A percentile compares a stretch with the other conserved stretches of the same genome.
Conservation (phyloP, 140 eudicot species). For the Ambrosia hybrid region DNA sequence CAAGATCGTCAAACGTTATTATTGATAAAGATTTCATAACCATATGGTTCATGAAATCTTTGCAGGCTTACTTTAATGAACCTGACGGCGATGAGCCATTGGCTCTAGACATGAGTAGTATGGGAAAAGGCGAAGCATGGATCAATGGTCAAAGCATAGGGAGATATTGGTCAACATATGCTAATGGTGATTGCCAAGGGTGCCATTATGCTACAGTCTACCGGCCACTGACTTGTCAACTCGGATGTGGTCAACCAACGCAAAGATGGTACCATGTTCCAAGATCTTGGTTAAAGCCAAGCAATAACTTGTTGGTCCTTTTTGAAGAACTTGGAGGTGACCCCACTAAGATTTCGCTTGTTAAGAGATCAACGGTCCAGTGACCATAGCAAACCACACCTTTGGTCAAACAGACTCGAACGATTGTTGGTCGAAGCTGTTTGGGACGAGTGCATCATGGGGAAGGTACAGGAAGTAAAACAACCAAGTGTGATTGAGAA, state of each 20-base stretch:
- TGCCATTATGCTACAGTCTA: slow-evolving; percentile 57
- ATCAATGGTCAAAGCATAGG: slow-evolving; percentile 72
- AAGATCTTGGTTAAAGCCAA: slow-evolving; percentile 83
- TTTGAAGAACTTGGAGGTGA: slow-evolving; percentile 96
- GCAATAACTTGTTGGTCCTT: slow-evolving; percentile 62
- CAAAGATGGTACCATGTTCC: slow-evolving; percentile 93
- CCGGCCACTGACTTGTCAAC: slow-evolving; percentile 56
- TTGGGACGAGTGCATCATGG: background rate
- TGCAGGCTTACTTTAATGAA: slow-evolving; percentile 58
- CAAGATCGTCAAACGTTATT: background rate
- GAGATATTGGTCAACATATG: slow-evolving; percentile 62
- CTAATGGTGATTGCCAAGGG: slow-evolving; percentile 48
- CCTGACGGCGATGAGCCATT: slow-evolving; percentile 66
- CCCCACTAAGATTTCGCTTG: slow-evolving; percentile 65
- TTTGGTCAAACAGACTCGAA: slow-evolving; percentile 64
- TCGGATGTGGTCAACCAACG: slow-evolving; percentile 68
- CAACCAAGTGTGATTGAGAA: slow-evolving; percentile 10
- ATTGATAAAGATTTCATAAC: background rate
- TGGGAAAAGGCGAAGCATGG: slow-evolving; percentile 84
- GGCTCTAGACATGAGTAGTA: slow-evolving; percentile 64
- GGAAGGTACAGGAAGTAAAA: slow-evolving; percentile 5
- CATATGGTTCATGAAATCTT: slow-evolving; percentile 6
- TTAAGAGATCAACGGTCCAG: slow-evolving; percentile 70
- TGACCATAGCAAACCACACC: slow-evolving; percentile 60
- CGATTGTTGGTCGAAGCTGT: slow-evolving; percentile 64